phyloP scores from a whole-genome alignment of 2,329 filamentous ascomycete species.

The Nemania sp. region DNA sequence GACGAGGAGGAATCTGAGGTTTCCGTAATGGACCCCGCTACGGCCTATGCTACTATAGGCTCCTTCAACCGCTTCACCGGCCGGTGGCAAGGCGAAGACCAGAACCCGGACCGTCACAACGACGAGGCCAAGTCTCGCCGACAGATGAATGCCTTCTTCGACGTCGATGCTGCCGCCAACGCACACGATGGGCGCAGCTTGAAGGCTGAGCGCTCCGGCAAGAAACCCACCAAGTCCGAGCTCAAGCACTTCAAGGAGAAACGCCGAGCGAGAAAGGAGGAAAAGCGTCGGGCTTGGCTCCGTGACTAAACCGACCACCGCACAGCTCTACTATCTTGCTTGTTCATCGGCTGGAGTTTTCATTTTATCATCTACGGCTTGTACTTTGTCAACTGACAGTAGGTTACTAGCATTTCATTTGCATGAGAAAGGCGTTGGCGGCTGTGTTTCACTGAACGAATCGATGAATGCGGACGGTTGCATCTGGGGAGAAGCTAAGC shows the following conservation, averaged over 20 bases:
- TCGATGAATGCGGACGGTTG: conserved; percentile 17
- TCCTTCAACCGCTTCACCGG: conserved; percentile 95
- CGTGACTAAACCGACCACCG: conserved; percentile 71
- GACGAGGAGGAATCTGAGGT: conserved; percentile 52
- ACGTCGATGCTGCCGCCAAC: conserved; percentile 94
- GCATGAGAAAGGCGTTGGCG: conserved; percentile 37
- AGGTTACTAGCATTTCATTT: conserved; percentile 26
- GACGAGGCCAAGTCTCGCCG: conserved; percentile 88
- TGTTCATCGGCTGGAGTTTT: conserved; percentile 30
- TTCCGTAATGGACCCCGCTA: conserved; percentile 50
- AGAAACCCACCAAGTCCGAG: conserved; percentile 87
- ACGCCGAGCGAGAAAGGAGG: conserved; percentile 88
- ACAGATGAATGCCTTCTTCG: conserved; percentile 95
- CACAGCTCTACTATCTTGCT: conserved; percentile 13
- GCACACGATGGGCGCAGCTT: conserved; percentile 89
- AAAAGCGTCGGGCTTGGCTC: conserved; percentile 93
- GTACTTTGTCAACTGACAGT: conserved; percentile 29
- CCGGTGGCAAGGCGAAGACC: conserved; percentile 76
- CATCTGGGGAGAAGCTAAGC: conserved; percentile 21
- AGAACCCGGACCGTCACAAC: conserved; percentile 80
- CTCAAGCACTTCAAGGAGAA: conserved; percentile 93
- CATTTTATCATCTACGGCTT: conserved; percentile 14
- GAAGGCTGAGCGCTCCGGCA: conserved; percentile 87
- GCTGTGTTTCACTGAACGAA: conserved; percentile 27
- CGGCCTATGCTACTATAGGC: conserved; percentile 74